phyloP scores from a whole-genome alignment of 2,329 filamentous ascomycete genomes.

The Corynespora cassiicola region DNA sequence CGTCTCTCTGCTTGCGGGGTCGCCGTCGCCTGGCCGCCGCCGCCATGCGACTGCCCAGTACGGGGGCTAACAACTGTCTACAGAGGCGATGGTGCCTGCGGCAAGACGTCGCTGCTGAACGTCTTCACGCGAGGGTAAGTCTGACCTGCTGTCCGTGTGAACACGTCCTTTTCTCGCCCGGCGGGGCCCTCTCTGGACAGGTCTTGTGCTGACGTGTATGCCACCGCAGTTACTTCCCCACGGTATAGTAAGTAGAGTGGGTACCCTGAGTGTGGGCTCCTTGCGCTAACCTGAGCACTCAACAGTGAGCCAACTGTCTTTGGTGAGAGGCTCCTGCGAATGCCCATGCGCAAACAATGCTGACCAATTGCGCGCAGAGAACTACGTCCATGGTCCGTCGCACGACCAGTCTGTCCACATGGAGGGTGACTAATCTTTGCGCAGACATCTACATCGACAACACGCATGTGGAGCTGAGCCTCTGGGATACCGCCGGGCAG shows the following conservation, averaged over 20 bases:
- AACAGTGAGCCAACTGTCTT: conserved; percentile 90
- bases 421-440: conserved; percentile 1
- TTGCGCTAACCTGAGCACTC: conserved; percentile 21
- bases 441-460: conserved; percentile 97
- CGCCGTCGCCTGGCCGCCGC: conserved; percentile 15
- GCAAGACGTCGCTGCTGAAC: conserved; percentile 96
- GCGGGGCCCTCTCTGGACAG: too few relatives aligned
- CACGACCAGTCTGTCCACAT: too few relatives aligned
- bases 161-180: too few relatives aligned
- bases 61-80: conserved; percentile 26
- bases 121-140: conserved; percentile 96
- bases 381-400: conserved; percentile 90
- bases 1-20: conserved; percentile 45
- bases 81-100: conserved; percentile 93
- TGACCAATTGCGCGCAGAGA: conserved; percentile 65
- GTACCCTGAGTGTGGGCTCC: conserved; percentile 15
- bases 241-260: conserved; percentile 74
- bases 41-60: conserved; percentile 26
- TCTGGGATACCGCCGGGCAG: conserved; percentile 98
- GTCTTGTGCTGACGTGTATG: conserved; percentile 24
- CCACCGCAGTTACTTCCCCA: conserved; percentile 84
- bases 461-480: conserved; percentile 93
- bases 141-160: conserved; percentile 44
- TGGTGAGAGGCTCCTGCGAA: conserved; percentile 49
- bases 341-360: conserved; percentile 4